Base-by-base conservation (phyloP, 2,329 filamentous ascomycete genomes). In the Emmonsiellopsis sp. region DNA sequence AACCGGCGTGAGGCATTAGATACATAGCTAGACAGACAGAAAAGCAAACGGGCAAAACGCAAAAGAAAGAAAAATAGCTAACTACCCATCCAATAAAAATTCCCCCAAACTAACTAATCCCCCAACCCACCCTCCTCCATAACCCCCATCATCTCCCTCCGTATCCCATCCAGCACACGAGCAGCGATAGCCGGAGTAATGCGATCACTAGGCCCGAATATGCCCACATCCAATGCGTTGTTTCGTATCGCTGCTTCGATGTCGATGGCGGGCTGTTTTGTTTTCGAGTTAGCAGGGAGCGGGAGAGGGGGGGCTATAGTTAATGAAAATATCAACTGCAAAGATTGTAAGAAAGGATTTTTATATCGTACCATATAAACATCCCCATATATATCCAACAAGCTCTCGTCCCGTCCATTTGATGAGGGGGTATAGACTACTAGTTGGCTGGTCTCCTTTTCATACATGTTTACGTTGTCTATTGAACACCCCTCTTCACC, bases 171-270 rank as follows among this genome's bases (percentile, higher is more conserved):
- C 9, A 64, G 43, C 32, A 62, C 51, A 2, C 37, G 45, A 32
- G 57, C 54, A 2, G 57, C 56, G 40, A 53, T 49, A 26, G 30
- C 13, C n/a, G 51, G 35, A 44, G 42, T 41, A 15, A 62, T 35
- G 20, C 56, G 55, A 32, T 67, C 67, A 40, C 65, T 65, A 4
- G 74, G 71, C 16, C 69, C 74, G 64, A 82, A 82, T 7, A 81
- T 60, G 11, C 79, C 79, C 42, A 82, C 67, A 58, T 78, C 75
- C 54, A 83, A 62, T 5, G 59, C 63, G n/a, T 75, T 74, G 37
- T 74, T 63, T 7, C 70, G 64, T 15, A 81, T 63, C 7, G 77
- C 77, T 7, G 75, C 73, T 66, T 83, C 80, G 10, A 83, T 62
- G 61, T 83, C 80, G 31, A 83, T 59, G 8, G 78, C 72, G 58